These are phyloP conservation scores for Platanthera guangdongensis DNA, from an alignment of 106 monocot species.

Conservation along the genomic window DNA sequence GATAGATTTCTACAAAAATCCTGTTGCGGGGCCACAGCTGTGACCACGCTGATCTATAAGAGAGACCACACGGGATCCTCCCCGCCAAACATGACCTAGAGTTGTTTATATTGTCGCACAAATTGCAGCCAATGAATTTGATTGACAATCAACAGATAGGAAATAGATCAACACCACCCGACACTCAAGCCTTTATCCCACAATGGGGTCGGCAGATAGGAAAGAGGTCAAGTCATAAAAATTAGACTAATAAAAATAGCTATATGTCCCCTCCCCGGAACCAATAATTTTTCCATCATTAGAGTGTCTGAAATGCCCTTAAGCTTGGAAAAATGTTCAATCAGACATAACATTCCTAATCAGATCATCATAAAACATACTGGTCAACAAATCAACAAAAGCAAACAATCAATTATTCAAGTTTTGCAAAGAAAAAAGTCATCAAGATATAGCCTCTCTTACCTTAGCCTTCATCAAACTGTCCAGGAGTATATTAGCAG, in stretches of 20 bases:
- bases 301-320: not conserved
- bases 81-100: no score
- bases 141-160: no score
- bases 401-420: not conserved
- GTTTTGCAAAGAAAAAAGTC: not conserved
- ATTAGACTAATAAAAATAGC: not conserved
- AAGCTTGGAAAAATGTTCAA: not conserved
- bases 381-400: not conserved
- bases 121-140: no score
- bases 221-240: not conserved
- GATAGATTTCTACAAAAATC: no score
- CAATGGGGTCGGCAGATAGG: not conserved
- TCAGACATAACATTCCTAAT: not conserved
- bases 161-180: no score
- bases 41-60: no score
- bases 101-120: no score
- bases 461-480: constrained; percentile 87
- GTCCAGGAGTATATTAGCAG: constrained; percentile 95
- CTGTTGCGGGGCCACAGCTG: no score
- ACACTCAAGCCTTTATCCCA: no score
- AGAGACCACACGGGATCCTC: no score
- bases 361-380: not conserved
- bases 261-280: no score
- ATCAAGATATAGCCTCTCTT: constrained; percentile 5
- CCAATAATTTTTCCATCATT: not conserved